Percentiles rank a stretch among this genome's conserved stretches.
These are phyloP conservation scores for Austroboletus niveus DNA, from an alignment of 1,284 basidiomycete species.

Conservation along the genomic window DNA sequence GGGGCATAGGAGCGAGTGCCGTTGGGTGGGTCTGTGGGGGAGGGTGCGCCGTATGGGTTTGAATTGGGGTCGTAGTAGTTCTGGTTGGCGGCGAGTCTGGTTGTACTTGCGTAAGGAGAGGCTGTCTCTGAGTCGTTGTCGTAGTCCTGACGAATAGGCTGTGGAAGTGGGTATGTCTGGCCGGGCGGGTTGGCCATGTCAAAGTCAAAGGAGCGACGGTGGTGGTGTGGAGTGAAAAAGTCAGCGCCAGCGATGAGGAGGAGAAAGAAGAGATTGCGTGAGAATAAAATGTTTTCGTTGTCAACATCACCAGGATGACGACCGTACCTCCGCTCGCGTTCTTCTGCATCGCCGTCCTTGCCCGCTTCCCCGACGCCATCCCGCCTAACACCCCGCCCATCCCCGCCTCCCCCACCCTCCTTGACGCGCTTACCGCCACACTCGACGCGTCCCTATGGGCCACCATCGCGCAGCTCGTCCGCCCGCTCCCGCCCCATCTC, in stretches of 20 bases:
- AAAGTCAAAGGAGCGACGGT: slow-evolving; percentile 31
- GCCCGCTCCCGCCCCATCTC: slow-evolving; percentile 47
- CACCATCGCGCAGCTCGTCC: slow-evolving; percentile 55
- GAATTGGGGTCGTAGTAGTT: slow-evolving; percentile 20
- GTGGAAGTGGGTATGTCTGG: slow-evolving; percentile 24
- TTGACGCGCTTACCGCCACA: slow-evolving; percentile 8
- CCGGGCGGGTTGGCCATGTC: slow-evolving; percentile 23
- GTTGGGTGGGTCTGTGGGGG: slow-evolving; percentile 40
- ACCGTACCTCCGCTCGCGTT: slow-evolving; percentile 40
- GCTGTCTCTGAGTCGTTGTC: slow-evolving; percentile 32
- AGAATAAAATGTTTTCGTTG: slow-evolving; percentile 12
- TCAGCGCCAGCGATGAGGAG: slow-evolving; percentile 26
- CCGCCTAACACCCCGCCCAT: slow-evolving; percentile 24
- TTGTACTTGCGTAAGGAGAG: slow-evolving; percentile 34
- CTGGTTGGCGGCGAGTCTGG: slow-evolving; percentile 31
- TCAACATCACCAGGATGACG: neutral
- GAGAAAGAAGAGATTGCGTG: slow-evolving; percentile 17
- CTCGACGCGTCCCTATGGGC: slow-evolving; percentile 64
- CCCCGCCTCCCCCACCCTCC: slow-evolving; percentile 34
- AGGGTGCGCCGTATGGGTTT: neutral
- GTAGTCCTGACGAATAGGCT: slow-evolving; percentile 36
- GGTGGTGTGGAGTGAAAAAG: slow-evolving; percentile 12
- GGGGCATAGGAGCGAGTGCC: slow-evolving; percentile 46
- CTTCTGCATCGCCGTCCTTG: slow-evolving; percentile 40
- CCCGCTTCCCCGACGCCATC: slow-evolving; percentile 39